These are phyloP conservation scores for Phytophthora aleatoria DNA, from an alignment of 352 stramenopile species.

Conservation along the genomic window DNA sequence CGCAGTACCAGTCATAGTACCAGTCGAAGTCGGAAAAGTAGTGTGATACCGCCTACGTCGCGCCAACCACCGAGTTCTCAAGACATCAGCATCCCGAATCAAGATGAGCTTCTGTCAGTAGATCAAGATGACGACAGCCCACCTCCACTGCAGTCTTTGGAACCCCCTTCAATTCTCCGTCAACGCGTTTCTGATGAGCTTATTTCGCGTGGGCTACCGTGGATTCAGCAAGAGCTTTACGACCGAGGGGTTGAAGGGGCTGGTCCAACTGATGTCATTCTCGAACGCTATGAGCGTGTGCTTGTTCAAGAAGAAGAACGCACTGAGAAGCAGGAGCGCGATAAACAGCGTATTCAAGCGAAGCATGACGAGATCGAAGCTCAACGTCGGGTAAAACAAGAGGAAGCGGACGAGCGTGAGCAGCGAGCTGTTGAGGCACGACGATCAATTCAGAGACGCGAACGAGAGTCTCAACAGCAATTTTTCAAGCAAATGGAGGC, in stretches of 20 bases:
- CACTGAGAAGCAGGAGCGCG: slow-evolving; percentile 9
- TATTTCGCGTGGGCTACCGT: slow-evolving; percentile 51
- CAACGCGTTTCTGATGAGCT: slow-evolving; percentile 40
- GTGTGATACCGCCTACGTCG: neutral
- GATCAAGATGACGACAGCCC: slow-evolving; percentile 1
- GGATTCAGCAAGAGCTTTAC: slow-evolving; percentile 84
- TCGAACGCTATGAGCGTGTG: slow-evolving; percentile 49
- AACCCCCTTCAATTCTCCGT: slow-evolving; percentile 5
- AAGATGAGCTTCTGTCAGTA: neutral
- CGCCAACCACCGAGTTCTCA: neutral
- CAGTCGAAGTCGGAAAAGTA: slow-evolving; percentile 7
- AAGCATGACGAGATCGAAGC: slow-evolving; percentile 43
- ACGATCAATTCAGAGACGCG: slow-evolving; percentile 46
- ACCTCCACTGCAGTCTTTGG: neutral
- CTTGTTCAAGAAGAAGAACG: slow-evolving; percentile 40
- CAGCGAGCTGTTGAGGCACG: slow-evolving; percentile 42
- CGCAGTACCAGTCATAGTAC: neutral
- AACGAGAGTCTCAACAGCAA: slow-evolving; percentile 45
- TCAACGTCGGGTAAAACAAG: slow-evolving; percentile 31
- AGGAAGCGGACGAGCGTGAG: slow-evolving; percentile 44
- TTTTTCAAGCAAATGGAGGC: slow-evolving; percentile 73
- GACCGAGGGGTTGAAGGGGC: slow-evolving; percentile 70
- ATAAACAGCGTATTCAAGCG: slow-evolving; percentile 18
- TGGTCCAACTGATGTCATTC: slow-evolving; percentile 46
- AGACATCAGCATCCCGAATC: neutral